phyloP scores from a whole-genome alignment of 345 rosid species.

The Camelina hispida region DNA sequence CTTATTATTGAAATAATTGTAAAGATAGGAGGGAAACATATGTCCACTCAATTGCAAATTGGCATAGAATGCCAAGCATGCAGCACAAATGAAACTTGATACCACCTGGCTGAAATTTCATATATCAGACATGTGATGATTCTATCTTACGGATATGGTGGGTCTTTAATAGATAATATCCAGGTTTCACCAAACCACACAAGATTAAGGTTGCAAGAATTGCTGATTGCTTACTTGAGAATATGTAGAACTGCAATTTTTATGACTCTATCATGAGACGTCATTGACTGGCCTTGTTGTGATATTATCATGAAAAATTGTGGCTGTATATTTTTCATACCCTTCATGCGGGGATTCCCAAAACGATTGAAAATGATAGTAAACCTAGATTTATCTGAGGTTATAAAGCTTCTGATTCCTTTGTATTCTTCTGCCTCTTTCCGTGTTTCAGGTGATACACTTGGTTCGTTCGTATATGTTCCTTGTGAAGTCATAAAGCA shows the following conservation, averaged over 20 bases:
- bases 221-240: slow-evolving; percentile 35
- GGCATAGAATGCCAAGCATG: slow-evolving; percentile 24
- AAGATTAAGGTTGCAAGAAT: slow-evolving; percentile 16
- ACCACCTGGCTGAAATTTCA: background rate
- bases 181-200: slow-evolving; percentile 2
- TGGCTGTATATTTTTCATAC: slow-evolving; percentile 4
- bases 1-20: slow-evolving; percentile 3
- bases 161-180: slow-evolving; percentile 9
- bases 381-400: slow-evolving; percentile 13
- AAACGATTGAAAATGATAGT: background rate
- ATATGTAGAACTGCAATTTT: slow-evolving; percentile 6
- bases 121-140: background rate
- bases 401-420: slow-evolving; percentile 28
- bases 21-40: background rate
- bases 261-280: background rate
- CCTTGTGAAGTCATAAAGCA: slow-evolving; percentile 98
- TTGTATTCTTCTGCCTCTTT: slow-evolving; percentile 38
- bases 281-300: slow-evolving; percentile 1
- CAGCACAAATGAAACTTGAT: slow-evolving; percentile 12
- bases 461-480: slow-evolving; percentile 90
- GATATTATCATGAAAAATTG: slow-evolving; percentile 9
- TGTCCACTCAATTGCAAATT: slow-evolving; percentile 8
- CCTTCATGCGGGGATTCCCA: background rate
- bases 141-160: background rate
- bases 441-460: slow-evolving; percentile 79